phyloP scores from a whole-genome alignment of 2,329 filamentous ascomycete species.

The Botrytis fragariae region DNA sequence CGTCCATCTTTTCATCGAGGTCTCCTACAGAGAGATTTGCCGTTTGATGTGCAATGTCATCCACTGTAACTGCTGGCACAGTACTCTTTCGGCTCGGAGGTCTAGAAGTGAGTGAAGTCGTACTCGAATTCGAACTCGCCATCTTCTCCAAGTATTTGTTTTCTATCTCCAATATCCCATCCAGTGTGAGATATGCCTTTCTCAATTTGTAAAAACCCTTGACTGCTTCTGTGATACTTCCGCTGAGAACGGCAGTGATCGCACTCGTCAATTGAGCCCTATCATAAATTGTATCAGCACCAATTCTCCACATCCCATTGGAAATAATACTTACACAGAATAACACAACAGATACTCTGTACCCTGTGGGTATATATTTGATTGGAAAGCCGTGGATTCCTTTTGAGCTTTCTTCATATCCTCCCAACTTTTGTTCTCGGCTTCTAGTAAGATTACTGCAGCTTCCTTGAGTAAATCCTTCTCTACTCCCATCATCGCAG shows the following conservation, averaged over 20 bases:
- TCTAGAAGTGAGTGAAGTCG: constrained; percentile 23
- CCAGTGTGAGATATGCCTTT: constrained; percentile 81
- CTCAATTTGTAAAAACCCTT: constrained; percentile 90
- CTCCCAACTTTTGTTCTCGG: constrained; percentile 72
- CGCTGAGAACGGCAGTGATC: constrained; percentile 84
- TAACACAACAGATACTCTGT: constrained; percentile 84
- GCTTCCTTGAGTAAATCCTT: constrained; percentile 88
- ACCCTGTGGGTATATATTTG: constrained; percentile 70
- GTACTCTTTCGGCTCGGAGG: background rate
- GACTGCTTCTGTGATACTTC: constrained; percentile 87
- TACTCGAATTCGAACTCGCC: constrained; percentile 24
- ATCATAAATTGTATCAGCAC: constrained; percentile 14
- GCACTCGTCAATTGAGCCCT: constrained; percentile 85
- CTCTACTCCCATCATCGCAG: constrained; percentile 85
- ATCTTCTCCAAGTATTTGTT: constrained; percentile 48
- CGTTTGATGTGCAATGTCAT: constrained; percentile 10
- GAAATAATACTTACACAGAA: constrained; percentile 47
- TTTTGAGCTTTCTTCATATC: constrained; percentile 75
- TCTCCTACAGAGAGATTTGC: constrained; percentile 2
- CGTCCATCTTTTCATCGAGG: background rate
- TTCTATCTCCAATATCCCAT: constrained; percentile 75
- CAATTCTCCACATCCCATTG: constrained; percentile 8
- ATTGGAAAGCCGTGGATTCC: constrained; percentile 55
- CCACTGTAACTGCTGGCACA: background rate
- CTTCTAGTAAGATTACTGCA: constrained; percentile 65